Evolutionary conservation across 2,329 filamentous ascomycete genomes (phyloP).

Genomic region (Fusarium pininemorale): DNA sequence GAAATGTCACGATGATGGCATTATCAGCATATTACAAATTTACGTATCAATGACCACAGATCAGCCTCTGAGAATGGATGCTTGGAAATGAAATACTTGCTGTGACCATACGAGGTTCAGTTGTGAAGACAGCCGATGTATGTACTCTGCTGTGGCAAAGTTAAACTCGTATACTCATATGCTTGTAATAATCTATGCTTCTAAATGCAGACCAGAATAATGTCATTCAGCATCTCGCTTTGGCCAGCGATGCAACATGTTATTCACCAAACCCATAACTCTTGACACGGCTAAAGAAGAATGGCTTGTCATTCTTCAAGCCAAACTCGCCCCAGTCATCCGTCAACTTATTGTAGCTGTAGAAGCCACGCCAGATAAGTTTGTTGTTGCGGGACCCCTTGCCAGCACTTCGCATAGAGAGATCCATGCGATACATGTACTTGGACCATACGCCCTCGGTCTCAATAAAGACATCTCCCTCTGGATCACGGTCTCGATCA

Average conservation of each 20-base stretch:
- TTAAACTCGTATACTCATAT: background rate
- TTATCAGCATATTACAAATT: constrained; percentile 9
- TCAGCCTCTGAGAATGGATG: background rate
- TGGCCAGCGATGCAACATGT: background rate
- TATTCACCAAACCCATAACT: constrained; percentile 64
- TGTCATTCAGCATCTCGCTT: background rate
- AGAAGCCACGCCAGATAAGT: constrained; percentile 87
- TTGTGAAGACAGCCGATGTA: background rate
- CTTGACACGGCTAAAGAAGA: constrained; percentile 73
- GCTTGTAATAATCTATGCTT: background rate
- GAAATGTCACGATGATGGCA: constrained; percentile 3
- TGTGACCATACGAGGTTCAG: fast-evolving
- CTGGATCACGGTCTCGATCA: constrained; percentile 47
- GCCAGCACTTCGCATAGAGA: constrained; percentile 73
- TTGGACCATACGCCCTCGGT: constrained; percentile 82
- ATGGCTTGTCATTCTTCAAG: constrained; percentile 70
- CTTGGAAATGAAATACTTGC: background rate
- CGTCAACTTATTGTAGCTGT: constrained; percentile 88
- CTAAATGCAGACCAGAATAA: too few relatives aligned
- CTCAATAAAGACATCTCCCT: constrained; percentile 81
- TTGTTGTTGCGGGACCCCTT: constrained; percentile 82
- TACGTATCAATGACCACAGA: constrained; percentile 7
- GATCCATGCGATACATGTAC: constrained; percentile 86
- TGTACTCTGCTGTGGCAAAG: background rate
- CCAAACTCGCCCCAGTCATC: constrained; percentile 90